Base-by-base conservation (phyloP, 306 rosid species). In the Pyrus pyrifolia region DNA sequence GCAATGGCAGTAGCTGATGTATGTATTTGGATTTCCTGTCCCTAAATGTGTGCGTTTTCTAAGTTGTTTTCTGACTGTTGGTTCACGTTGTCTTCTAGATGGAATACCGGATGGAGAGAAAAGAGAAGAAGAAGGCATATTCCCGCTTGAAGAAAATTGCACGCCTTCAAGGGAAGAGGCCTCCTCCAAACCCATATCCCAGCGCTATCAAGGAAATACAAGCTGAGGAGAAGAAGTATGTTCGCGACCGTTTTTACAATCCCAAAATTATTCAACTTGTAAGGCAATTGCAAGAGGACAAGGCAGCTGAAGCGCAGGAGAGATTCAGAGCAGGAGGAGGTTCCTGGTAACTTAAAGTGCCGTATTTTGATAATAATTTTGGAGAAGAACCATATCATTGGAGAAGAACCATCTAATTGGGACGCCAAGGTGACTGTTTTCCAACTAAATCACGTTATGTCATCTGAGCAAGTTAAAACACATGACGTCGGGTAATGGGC, bases 121-220 rank as follows among this genome's bases (percentile, higher is more conserved):
- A 83, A 72, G 87, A 80, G 1, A 92, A 88, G 89, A 92, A 88
- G 96, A 82, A 87, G 79, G 97, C 97, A 52, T 86, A 90, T 83
- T 21, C 67, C 8, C 88, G 86, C 8, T 75, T 92, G 88, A 95
- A 91, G 86, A 83, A 87, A 82, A 86, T 89, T 70, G 88, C 92
- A 3, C 90, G 87, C 74, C 86, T 82, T 83, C 91, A 85, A 83
- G 97, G 97, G 81, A 95, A 87, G 84, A 88, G 57, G 74, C 93
- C 82, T 70, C 99, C 96, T 82, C 91, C 91, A 33, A 91, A 90
- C 83, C 99, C 97, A 21, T 95, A 81, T 81, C 97, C 97, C 19
- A 88, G 91, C 67, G 86, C 87, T 44, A 27, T 90, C 79, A 85
- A 81, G 84, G 89, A 88, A 84, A 93, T 93, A 75, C 92, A 90